Percentiles rank a stretch among this genome's conserved stretches.
Conservation (phyloP, 2,329 filamentous ascomycete species). For the Penicillium sp. region DNA sequence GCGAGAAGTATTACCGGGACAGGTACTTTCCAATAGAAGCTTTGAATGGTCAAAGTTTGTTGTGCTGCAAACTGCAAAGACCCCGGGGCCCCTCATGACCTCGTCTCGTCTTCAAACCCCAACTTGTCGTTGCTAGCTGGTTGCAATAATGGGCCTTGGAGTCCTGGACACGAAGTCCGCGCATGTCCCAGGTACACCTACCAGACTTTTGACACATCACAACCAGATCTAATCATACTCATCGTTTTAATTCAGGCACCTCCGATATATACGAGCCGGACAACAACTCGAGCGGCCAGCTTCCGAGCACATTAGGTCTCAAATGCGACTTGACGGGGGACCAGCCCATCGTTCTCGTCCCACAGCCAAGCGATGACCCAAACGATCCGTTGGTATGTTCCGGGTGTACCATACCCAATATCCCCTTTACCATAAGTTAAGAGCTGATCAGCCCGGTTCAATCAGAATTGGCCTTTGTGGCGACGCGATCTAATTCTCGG, state of each 20-base stretch:
- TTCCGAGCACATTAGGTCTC: constrained; percentile 45
- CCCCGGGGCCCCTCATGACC: constrained; percentile 1
- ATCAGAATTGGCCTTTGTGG: constrained; percentile 82
- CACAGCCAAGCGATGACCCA: constrained; percentile 85
- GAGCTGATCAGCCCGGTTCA: neutral
- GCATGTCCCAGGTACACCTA: constrained; percentile 67
- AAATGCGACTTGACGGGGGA: constrained; percentile 69
- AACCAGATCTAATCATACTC: neutral
- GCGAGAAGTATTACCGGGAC: neutral
- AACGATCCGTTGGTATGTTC: constrained; percentile 71
- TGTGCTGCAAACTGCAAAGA: neutral
- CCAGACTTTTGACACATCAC: neutral
- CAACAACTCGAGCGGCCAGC: constrained; percentile 39
- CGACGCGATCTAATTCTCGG: constrained; percentile 75
- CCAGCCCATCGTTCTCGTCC: constrained; percentile 73
- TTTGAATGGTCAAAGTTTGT: neutral
- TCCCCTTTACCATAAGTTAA: neutral
- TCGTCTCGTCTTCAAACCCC: neutral
- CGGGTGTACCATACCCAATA: constrained; percentile 33
- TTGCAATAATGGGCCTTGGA: constrained; percentile 60
- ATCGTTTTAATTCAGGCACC: constrained; percentile 27
- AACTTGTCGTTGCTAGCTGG: neutral
- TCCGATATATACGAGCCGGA: constrained; percentile 61
- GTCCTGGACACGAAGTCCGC: constrained; percentile 64
- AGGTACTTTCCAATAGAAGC: neutral